Conservation (phyloP, 2,329 filamentous ascomycete species). For the Epichloe bromicola region DNA sequence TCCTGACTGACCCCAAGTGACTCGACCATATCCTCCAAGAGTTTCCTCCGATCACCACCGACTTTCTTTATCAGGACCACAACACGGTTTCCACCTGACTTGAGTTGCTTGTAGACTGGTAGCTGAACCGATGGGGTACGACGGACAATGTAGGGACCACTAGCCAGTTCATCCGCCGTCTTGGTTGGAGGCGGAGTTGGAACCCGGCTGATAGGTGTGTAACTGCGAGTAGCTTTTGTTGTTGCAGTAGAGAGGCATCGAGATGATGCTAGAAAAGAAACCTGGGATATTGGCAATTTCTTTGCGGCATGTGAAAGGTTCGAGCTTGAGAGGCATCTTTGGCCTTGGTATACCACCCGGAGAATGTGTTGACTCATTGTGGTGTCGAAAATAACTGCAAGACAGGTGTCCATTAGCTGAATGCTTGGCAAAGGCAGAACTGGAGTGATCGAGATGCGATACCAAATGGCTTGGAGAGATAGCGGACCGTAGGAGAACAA, state of each 20-base stretch:
- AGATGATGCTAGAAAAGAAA: slow-evolving; percentile 10
- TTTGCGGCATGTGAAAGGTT: slow-evolving; percentile 5
- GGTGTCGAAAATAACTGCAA: not conserved
- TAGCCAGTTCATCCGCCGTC: slow-evolving; percentile 16
- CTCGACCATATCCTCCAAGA: slow-evolving; percentile 50
- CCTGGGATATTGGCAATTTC: slow-evolving; percentile 8
- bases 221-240: slow-evolving; percentile 10
- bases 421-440: not conserved
- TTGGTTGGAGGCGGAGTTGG: slow-evolving; percentile 19
- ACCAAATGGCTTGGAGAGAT: not conserved
- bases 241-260: slow-evolving; percentile 6
- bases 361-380: slow-evolving; percentile 16
- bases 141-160: slow-evolving; percentile 51
- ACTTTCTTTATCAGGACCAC: slow-evolving; percentile 68
- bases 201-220: slow-evolving; percentile 13
- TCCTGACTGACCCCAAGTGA: slow-evolving; percentile 43
- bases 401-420: no score
- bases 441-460: not conserved
- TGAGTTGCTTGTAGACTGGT: slow-evolving; percentile 62
- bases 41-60: slow-evolving; percentile 52
- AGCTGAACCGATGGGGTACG: slow-evolving; percentile 60
- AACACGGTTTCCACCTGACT: slow-evolving; percentile 63
- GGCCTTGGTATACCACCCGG: slow-evolving; percentile 13
- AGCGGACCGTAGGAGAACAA: not conserved
- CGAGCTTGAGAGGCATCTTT: slow-evolving; percentile 8